Base-by-base conservation (phyloP, 208 protist species). In the Trypanosoma lewisi region DNA sequence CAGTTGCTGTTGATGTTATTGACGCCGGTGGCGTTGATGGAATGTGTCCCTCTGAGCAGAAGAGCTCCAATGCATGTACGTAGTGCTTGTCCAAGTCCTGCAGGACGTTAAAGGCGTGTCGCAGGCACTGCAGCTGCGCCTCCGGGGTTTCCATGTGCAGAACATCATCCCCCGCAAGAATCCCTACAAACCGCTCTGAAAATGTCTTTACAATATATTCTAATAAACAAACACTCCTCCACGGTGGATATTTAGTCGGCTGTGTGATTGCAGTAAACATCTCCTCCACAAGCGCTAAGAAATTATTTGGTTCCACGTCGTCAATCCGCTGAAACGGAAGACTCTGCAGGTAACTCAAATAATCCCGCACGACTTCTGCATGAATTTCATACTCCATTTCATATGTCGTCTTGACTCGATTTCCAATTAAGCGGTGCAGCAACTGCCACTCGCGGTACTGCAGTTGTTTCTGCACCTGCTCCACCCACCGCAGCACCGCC, bases 391-490 rank as follows among this genome's bases (percentile, higher is more conserved):
- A 93, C 70, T 96, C 85, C 37, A 69, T 34, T 14, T 84, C 78
- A 70, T 83, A 94, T 54, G 56, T 74, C n/a, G 81, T 91, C 42
- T 88, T 77, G 7, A 91, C 87, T 7, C 82, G 78, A 63, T 83
- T 65, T 7, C 51, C 72, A n/a, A 94, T 77, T 11, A 96, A 55
- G 33, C 76, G 72, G 56, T 94, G 85, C 47, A 85, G 63, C 1
- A 94, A 77, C 12, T 72, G 77, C 87, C 91, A 96, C 73, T 96
- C 91, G 23, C 87, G 85, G 19, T 64, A 64, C 34, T 86, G 83
- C 34, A 96, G 52, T 69, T 96, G 87, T 44, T 70, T 62, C 41
- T 77, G 65, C 19, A 87, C 71, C 23, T 84, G 76, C 63, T 94
- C 84, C 39, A 92, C 75, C 87, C 91, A 96, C 45, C 56, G 48